Conservation (phyloP, 306 rosid species). For the Quercus cerris region DNA sequence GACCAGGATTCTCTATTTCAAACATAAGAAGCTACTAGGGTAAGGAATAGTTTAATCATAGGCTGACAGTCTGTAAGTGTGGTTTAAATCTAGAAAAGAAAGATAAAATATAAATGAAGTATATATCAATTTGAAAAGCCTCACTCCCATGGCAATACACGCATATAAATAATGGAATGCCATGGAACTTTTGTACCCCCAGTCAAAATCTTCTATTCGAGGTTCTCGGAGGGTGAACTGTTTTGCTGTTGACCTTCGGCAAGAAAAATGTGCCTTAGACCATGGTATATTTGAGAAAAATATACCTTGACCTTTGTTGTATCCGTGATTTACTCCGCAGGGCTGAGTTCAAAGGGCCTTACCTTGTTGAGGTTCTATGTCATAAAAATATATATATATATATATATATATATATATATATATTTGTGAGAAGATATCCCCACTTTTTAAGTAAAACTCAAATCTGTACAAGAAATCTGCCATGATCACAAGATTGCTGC, state of each 20-base stretch:
- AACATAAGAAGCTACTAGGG: no score
- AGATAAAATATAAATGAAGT: not conserved
- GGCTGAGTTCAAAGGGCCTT: no score
- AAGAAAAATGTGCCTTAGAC: slow-evolving; percentile 2
- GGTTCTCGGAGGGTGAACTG: not conserved
- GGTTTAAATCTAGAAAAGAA: no score
- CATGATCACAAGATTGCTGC: slow-evolving; percentile 61
- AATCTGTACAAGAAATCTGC: slow-evolving; percentile 66
- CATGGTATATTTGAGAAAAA: not conserved
- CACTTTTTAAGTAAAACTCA: slow-evolving; percentile 28
- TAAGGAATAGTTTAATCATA: no score
- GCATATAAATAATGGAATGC: not conserved
- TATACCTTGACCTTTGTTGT: no score
- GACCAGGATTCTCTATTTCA: no score
- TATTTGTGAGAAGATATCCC: not conserved
- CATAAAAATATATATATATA: no score
- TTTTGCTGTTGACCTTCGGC: not conserved
- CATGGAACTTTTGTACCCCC: not conserved
- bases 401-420: no score
- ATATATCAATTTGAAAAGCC: not conserved
- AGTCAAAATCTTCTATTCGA: not conserved
- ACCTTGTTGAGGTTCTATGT: no score
- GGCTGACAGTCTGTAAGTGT: no score
- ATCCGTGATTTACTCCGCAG: no score
- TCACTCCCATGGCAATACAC: not conserved